Percentiles rank a stretch among this genome's conserved stretches.
Evolutionary conservation across 2,329 filamentous ascomycete genomes (phyloP).

Genomic region (Furcasterigmium sp.): DNA sequence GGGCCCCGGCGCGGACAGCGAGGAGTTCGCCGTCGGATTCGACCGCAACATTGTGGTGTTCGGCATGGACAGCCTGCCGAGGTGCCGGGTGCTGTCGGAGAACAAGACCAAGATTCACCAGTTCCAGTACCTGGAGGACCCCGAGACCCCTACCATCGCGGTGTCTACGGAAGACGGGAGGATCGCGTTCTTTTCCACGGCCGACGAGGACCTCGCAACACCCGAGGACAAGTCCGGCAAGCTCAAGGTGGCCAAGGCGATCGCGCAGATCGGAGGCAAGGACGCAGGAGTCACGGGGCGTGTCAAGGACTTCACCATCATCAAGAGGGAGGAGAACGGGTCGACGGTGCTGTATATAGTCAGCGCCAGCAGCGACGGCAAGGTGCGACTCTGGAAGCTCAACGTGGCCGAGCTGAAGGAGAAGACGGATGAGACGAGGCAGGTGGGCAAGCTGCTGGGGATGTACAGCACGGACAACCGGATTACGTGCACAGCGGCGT

Average conservation of each 20-base stretch:
- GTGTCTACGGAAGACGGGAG: constrained; percentile 88
- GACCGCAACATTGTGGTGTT: constrained; percentile 82
- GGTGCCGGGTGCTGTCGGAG: constrained; percentile 64
- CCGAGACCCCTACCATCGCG: constrained; percentile 56
- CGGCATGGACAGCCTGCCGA: constrained; percentile 80
- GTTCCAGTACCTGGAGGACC: constrained; percentile 62
- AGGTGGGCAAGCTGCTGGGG: constrained; percentile 63
- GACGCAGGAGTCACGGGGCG: constrained; percentile 61
- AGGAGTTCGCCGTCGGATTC: constrained; percentile 86
- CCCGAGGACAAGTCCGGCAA: constrained; percentile 16
- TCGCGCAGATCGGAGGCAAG: constrained; percentile 76
- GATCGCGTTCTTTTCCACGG: constrained; percentile 76
- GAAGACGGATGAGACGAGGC: constrained; percentile 14
- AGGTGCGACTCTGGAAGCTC: constrained; percentile 72
- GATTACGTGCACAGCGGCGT: constrained; percentile 83
- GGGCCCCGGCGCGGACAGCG: constrained; percentile 64
- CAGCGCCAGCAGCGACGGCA: constrained; percentile 79
- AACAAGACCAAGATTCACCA: constrained; percentile 78
- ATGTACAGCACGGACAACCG: constrained; percentile 81
- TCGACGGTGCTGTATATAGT: constrained; percentile 50
- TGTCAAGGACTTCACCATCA: constrained; percentile 82
- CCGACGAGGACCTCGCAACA: constrained; percentile 36
- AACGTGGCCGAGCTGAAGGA: constrained; percentile 30
- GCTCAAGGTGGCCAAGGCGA: constrained; percentile 55
- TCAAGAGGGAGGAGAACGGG: constrained; percentile 37